Base-by-base conservation (phyloP, 2,329 filamentous ascomycete genomes). In the Alternaria viburni region DNA sequence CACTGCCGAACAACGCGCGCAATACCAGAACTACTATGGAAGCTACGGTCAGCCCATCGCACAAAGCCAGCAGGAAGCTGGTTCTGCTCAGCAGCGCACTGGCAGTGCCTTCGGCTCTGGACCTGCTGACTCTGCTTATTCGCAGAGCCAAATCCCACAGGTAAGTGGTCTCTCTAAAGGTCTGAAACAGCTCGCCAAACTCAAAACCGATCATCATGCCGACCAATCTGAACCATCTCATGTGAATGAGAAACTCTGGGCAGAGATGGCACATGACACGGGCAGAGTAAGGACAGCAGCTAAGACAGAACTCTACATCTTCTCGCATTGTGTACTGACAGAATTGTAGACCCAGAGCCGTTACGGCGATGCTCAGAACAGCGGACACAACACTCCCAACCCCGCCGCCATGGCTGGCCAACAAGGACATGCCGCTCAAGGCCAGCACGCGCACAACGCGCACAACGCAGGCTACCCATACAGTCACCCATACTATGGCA, bases 311-410 rank as follows among this genome's bases (percentile, higher is more conserved):
- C n/a, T 61, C n/a, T 44, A 52, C 11, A 10, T 13, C 6, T 21
- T 52, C n/a, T 51, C 26, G 8, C 19, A 25, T 32, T 17, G 49
- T 50, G 41, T 56, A 21, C 72, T 76, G 60, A 76, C 68, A 57
- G 58, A 11, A 7, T 36, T 46, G 61, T 55, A 80, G 74, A 61
- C 70, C 43, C 92, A 94, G 78, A 92, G 89, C 78, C 91, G 90
- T 70, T 90, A 90, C 74, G 86, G 88, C 66, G 93, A 97, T 59
- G 87, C 88, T 65, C 92, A 93, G 74, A 93, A 91, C 83, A 97
- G 93, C 78, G 95, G 93, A 47, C 91, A 96, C 79, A 95, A 91
- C 74, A 97, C 94, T 3, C 94, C 95, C 36, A 96, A 96, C 82
- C 93, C 94, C 26, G 86, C 90, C 26, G 86, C 90, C 44, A 80